phyloP scores from a whole-genome alignment of 768 basidiomycete genomes.

The Mycena filopes region DNA sequence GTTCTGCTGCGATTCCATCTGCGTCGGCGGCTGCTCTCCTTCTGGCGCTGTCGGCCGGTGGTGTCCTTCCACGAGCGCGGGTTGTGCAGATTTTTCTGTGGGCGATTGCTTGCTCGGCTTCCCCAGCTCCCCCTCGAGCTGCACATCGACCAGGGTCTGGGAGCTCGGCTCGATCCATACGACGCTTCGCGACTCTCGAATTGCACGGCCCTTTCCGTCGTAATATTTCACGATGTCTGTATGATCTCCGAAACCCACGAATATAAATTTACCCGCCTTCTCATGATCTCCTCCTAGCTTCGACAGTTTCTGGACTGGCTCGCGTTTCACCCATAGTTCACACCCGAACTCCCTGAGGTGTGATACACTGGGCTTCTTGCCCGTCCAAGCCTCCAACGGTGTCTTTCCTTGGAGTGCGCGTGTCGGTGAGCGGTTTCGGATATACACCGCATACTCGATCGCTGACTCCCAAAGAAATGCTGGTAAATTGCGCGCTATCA shows the following conservation, averaged over 20 bases:
- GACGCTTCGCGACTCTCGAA: no score
- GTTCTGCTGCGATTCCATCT: no score
- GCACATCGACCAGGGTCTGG: no score
- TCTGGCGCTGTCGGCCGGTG: conserved; percentile 1
- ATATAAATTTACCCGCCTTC: conserved; percentile 11
- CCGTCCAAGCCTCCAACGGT: conserved; percentile 23
- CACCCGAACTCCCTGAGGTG: conserved; percentile 27
- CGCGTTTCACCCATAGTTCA: conserved; percentile 30
- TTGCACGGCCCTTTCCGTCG: no score
- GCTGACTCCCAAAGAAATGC: conserved; percentile 39
- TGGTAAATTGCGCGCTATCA: conserved; percentile 38
- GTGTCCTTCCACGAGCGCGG: conserved; percentile 4
- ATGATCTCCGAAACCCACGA: no score
- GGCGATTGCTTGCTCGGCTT: conserved; percentile 27
- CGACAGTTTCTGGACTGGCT: conserved; percentile 20
- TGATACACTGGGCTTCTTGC: conserved; percentile 21
- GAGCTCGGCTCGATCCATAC: no score
- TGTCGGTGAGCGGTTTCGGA: conserved; percentile 35
- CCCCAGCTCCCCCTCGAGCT: no score
- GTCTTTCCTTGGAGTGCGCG: conserved; percentile 26
- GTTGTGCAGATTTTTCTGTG: conserved; percentile 18
- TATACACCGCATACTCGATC: conserved; percentile 35
- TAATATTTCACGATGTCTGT: no score
- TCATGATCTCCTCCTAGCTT: conserved; percentile 26
- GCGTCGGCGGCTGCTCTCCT: not conserved